A percentile compares a stretch with the other conserved stretches of the same genome.
These are phyloP conservation scores for Rhynchospora tenuis DNA, from an alignment of 176 grass and related monocot species.

Conservation along the genomic window DNA sequence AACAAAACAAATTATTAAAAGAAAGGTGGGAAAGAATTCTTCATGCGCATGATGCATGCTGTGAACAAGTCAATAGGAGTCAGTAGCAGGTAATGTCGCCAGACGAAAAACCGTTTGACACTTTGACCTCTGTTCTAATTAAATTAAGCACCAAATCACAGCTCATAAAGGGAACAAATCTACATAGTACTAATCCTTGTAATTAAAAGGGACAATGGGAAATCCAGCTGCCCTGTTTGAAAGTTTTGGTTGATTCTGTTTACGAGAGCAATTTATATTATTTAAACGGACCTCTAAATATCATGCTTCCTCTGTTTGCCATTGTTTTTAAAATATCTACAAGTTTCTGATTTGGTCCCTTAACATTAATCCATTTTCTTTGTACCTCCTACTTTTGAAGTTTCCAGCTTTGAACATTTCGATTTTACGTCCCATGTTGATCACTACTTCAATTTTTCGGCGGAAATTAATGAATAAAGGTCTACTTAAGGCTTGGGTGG, in stretches of 20 bases:
- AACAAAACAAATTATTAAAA: neutral
- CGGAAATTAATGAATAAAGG: too few relatives aligned
- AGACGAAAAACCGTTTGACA: constrained; percentile 28
- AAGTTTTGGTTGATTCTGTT: neutral
- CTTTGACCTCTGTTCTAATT: neutral
- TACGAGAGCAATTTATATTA: neutral
- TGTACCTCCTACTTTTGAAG: neutral
- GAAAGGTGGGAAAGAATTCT: neutral
- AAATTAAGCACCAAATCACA: neutral
- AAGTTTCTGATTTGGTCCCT: neutral
- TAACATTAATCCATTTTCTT: neutral
- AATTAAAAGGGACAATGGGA: neutral
- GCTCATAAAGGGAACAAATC: neutral
- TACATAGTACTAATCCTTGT: neutral
- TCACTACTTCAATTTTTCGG: neutral
- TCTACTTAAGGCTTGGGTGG: too few relatives aligned
- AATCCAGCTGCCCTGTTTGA: constrained; percentile 9
- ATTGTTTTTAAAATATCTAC: neutral
- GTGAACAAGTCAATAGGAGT: constrained; percentile 33
- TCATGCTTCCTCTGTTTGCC: neutral
- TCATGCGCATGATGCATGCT: neutral
- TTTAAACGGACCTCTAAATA: neutral
- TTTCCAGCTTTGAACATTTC: neutral
- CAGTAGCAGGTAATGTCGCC: constrained; percentile 26
- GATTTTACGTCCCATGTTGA: neutral